phyloP scores from a whole-genome alignment of 208 protist species.

The Tritrichomonas foetus region DNA sequence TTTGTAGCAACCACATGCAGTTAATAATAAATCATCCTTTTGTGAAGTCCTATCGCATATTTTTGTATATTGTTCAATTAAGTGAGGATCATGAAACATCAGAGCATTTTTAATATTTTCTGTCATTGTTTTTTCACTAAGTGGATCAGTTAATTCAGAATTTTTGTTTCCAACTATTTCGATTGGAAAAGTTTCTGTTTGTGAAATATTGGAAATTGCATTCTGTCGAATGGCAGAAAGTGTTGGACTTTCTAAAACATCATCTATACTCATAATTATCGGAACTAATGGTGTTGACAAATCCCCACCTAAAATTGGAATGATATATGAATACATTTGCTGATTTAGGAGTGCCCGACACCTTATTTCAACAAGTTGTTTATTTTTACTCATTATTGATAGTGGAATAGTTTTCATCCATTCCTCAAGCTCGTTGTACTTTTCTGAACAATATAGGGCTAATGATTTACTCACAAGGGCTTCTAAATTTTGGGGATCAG shows the following conservation, averaged over 20 bases:
- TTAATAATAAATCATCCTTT: neutral
- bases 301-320: neutral
- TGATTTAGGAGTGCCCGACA: neutral
- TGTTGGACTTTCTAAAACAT: neutral
- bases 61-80: neutral
- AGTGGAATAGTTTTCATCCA: neutral
- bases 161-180: neutral
- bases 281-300: neutral
- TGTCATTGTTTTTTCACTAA: neutral
- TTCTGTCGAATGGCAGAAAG: neutral
- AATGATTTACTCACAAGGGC: neutral
- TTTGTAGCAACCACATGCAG: neutral
- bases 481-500: neutral
- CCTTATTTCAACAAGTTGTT: neutral
- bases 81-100: neutral
- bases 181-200: neutral
- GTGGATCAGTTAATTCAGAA: neutral
- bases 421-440: neutral
- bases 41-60: neutral
- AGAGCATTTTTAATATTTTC: neutral
- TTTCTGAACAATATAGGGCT: neutral
- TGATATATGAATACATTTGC: neutral
- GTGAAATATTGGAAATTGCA: neutral
- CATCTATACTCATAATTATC: neutral
- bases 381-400: neutral